phyloP scores from a whole-genome alignment of 2,329 filamentous ascomycete genomes.

The Phialophora chinensis region DNA sequence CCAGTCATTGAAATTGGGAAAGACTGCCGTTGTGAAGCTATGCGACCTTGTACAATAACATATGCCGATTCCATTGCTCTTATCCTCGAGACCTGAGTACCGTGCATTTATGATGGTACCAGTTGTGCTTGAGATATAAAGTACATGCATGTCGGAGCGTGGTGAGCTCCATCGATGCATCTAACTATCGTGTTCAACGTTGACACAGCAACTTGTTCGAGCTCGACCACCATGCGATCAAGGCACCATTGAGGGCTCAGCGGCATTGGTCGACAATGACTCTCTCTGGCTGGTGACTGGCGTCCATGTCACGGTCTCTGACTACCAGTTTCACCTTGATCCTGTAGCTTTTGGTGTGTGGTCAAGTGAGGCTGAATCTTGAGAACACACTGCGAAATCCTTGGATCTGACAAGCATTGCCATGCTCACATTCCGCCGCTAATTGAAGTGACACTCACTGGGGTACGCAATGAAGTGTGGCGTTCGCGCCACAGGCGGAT shows the following conservation, averaged over 20 bases:
- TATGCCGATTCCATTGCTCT: neutral
- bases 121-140: neutral
- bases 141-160: neutral
- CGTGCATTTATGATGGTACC: neutral
- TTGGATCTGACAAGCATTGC: too few species aligned
- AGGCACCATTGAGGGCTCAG: neutral
- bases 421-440: neutral
- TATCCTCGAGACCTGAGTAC: neutral
- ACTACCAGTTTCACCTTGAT: too few species aligned
- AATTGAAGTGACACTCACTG: neutral
- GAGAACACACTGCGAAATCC: too few species aligned
- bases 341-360: too few species aligned
- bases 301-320: too few species aligned
- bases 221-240: neutral
- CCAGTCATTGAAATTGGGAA: neutral
- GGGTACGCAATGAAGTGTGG: constrained; percentile 1
- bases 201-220: neutral
- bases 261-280: neutral
- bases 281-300: neutral
- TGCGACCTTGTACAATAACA: neutral
- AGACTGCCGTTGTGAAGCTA: neutral
- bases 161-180: neutral
- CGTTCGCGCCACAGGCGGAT: constrained; percentile 17
- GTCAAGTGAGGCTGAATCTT: too few species aligned
- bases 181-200: neutral